Conservation (phyloP, 495 filamentous ascomycete species). For the Neurospora sp. region DNA sequence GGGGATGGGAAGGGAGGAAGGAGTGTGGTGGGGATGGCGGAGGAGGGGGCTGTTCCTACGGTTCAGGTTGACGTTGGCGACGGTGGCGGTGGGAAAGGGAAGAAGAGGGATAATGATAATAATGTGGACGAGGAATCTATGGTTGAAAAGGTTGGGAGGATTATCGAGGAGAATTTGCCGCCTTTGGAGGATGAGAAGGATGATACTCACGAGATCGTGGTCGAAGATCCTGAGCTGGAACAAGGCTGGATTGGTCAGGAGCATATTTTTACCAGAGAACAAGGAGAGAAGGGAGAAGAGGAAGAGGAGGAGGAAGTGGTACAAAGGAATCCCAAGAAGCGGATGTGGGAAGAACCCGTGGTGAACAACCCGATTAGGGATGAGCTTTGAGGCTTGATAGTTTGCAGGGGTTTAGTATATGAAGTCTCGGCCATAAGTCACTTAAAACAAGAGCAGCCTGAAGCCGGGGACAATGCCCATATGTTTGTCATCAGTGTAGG, state of each 20-base stretch:
- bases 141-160: constrained; percentile 39
- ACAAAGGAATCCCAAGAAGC: constrained; percentile 54
- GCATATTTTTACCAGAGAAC: background rate
- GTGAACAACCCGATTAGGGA: constrained; percentile 33
- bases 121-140: constrained; percentile 22
- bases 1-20: constrained; percentile 8
- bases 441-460: too few relatives aligned
- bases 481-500: background rate
- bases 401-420: background rate
- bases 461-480: background rate
- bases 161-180: constrained; percentile 33
- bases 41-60: constrained; percentile 40
- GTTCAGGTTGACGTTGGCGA: constrained; percentile 16
- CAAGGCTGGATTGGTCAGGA: background rate
- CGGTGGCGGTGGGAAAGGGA: background rate
- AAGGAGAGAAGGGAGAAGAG: background rate
- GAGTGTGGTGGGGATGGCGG: constrained; percentile 30
- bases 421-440: background rate
- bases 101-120: background rate
- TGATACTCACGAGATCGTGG: constrained; percentile 19
- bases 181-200: constrained; percentile 8
- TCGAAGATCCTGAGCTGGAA: constrained; percentile 8
- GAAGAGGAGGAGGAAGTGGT: constrained; percentile 22
- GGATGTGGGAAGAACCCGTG: constrained; percentile 65
- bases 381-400: constrained; percentile 38